Percentiles rank a stretch among this genome's conserved stretches.
These are phyloP conservation scores for Leccinum sublutescens DNA, from an alignment of 768 basidiomycete genomes.

Conservation along the genomic window DNA sequence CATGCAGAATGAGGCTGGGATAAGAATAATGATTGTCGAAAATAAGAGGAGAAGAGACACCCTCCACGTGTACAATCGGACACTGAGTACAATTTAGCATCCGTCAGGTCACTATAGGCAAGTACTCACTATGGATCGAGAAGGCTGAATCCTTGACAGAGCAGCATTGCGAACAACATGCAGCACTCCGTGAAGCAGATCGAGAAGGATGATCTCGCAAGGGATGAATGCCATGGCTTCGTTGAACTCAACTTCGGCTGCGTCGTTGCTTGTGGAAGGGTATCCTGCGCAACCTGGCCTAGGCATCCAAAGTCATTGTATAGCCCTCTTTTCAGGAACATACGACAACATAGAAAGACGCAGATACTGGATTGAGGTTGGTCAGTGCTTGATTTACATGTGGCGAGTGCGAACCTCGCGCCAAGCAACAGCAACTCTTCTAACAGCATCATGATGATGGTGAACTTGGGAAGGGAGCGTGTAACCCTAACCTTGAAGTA, in stretches of 20 bases:
- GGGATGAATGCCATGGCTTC: constrained; percentile 47
- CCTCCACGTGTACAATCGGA: constrained; percentile 65
- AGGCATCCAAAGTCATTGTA: constrained; percentile 58
- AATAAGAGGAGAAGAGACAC: constrained; percentile 64
- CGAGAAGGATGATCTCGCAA: constrained; percentile 63
- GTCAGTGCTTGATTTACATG: constrained; percentile 1
- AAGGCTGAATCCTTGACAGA: constrained; percentile 63
- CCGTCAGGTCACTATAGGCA: background rate
- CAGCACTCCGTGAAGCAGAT: constrained; percentile 74
- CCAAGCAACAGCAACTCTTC: constrained; percentile 9
- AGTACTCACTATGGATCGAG: constrained; percentile 53
- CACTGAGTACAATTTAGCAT: constrained; percentile 35
- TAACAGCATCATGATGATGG: constrained; percentile 12
- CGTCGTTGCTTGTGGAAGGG: constrained; percentile 25
- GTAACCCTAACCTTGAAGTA: constrained; percentile 32
- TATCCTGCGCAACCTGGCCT: constrained; percentile 33
- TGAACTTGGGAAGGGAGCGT: background rate
- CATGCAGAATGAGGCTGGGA: constrained; percentile 64
- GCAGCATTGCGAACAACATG: constrained; percentile 66
- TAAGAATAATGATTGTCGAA: constrained; percentile 56
- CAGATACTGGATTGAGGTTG: constrained; percentile 35
- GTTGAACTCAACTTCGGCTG: constrained; percentile 18
- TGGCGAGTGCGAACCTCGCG: constrained; percentile 19
- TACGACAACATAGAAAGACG: constrained; percentile 57
- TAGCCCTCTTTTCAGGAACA: constrained; percentile 54